phyloP scores from a whole-genome alignment of 768 basidiomycete genomes.

The Coprinopsis marcescibilis region DNA sequence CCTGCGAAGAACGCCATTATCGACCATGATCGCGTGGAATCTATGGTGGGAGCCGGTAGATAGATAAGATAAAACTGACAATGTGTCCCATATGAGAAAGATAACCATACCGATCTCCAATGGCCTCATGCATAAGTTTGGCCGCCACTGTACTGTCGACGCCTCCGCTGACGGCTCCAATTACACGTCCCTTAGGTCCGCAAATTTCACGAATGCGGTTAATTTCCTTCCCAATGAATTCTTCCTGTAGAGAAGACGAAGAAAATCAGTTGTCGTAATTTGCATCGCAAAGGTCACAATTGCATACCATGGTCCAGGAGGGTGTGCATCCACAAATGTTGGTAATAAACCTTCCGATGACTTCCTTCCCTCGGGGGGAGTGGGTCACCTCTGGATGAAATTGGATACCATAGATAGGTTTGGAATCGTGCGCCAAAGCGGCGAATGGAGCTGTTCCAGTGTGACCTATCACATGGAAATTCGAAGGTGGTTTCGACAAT shows the following conservation, averaged over 20 bases:
- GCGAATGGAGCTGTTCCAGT: constrained; percentile 89
- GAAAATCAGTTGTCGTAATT: constrained; percentile 1
- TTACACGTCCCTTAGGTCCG: constrained; percentile 90
- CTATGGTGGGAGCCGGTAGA: constrained; percentile 32
- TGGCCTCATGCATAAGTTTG: constrained; percentile 99
- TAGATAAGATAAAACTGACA: constrained; percentile 1
- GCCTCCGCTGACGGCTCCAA: constrained; percentile 95
- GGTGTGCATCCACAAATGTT: constrained; percentile 75
- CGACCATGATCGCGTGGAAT: constrained; percentile 99
- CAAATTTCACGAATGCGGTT: constrained; percentile 90
- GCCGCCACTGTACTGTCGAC: constrained; percentile 98
- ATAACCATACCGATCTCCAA: constrained; percentile 77
- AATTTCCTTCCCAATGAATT: constrained; percentile 97
- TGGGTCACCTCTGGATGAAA: constrained; percentile 99
- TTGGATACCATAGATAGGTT: constrained; percentile 92
- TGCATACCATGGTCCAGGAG: constrained; percentile 89
- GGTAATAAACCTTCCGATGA: constrained; percentile 80
- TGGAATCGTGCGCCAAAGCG: constrained; percentile 85
- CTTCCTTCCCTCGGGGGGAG: constrained; percentile 80
- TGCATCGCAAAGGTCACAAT: constrained; percentile 9
- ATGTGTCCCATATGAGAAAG: constrained; percentile 6
- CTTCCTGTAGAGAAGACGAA: constrained; percentile 52
- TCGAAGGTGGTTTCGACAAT: constrained; percentile 69
- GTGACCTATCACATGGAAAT: constrained; percentile 84
- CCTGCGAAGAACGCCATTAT: constrained; percentile 92